These are phyloP conservation scores for Pichia nakasei DNA, from an alignment of 805 yeast genomes.

Conservation along the genomic window DNA sequence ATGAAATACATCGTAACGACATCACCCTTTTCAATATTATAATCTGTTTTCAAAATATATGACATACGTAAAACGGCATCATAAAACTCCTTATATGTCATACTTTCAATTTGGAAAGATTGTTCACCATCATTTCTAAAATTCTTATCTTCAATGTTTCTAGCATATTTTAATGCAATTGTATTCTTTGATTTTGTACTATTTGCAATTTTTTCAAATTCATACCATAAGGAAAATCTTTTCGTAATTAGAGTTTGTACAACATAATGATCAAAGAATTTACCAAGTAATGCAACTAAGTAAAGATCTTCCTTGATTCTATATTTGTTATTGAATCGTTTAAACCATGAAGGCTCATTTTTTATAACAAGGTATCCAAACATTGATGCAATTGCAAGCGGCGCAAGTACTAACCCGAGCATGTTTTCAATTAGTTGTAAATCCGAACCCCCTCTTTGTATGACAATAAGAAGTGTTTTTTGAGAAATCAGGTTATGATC, in stretches of 20 bases:
- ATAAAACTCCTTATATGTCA: constrained; percentile 62
- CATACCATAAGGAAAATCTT: constrained; percentile 59
- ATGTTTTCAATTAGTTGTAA: too few relatives aligned
- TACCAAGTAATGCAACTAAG: constrained; percentile 36
- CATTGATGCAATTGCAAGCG: too few relatives aligned
- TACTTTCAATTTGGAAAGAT: constrained; percentile 51
- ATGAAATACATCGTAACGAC: constrained; percentile 68
- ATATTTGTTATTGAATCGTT: constrained; percentile 32
- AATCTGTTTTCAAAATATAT: constrained; percentile 50
- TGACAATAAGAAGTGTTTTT: too few relatives aligned
- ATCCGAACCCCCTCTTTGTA: too few relatives aligned
- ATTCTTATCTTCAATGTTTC: constrained; percentile 34
- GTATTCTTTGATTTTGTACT: constrained; percentile 34
- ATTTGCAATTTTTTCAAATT: constrained; percentile 48
- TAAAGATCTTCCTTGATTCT: constrained; percentile 44
- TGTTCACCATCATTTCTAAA: constrained; percentile 33
- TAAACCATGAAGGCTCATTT: neutral
- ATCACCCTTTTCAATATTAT: constrained; percentile 57
- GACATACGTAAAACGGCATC: constrained; percentile 60
- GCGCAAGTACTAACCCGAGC: neutral
- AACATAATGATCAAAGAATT: constrained; percentile 34
- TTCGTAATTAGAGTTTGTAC: constrained; percentile 27
- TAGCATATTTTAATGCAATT: constrained; percentile 56
- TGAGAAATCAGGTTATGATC: too few relatives aligned
- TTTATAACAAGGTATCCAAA: neutral